Evolutionary conservation across 2,329 filamentous ascomycete species (phyloP).

Genomic region (Setomelanomma holmii): DNA sequence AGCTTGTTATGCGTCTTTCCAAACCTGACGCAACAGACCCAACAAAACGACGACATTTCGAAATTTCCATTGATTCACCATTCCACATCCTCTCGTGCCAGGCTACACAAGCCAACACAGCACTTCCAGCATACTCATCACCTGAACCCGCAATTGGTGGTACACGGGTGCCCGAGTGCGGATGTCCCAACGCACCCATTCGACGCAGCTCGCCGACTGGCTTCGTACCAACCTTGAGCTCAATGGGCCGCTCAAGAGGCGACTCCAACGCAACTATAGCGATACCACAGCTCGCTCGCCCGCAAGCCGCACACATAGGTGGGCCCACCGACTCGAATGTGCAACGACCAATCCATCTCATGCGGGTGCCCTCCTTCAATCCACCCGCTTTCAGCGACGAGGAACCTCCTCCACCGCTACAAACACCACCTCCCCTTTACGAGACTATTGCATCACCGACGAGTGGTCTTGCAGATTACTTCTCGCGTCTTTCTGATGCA

Average conservation of each 20-base stretch:
- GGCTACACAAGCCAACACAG: constrained; percentile 89
- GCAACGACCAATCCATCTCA: constrained; percentile 79
- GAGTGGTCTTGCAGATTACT: constrained; percentile 82
- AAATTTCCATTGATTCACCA: constrained; percentile 95
- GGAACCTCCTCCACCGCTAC: constrained; percentile 72
- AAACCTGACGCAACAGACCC: constrained; percentile 81
- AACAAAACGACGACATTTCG: constrained; percentile 83
- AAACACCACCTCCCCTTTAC: constrained; percentile 86
- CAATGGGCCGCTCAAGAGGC: constrained; percentile 53
- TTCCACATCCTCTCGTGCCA: constrained; percentile 93
- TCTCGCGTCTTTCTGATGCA: constrained; percentile 74
- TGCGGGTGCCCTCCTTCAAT: constrained; percentile 84
- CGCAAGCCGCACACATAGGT: constrained; percentile 53
- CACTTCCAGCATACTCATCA: constrained; percentile 79
- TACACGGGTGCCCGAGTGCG: constrained; percentile 60
- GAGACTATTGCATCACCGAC: constrained; percentile 78
- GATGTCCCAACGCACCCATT: constrained; percentile 70
- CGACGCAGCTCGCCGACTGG: constrained; percentile 57
- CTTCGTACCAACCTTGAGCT: constrained; percentile 64
- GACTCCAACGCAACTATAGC: constrained; percentile 32
- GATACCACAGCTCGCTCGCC: constrained; percentile 57
- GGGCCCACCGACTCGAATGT: constrained; percentile 56
- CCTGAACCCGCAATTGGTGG: constrained; percentile 51
- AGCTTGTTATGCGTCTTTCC: constrained; percentile 93
- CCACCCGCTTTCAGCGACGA: constrained; percentile 88